Percentiles rank a stretch among this genome's conserved stretches.
phyloP scores from a whole-genome alignment of 148 eudicot genomes.

The Rhododendron molle region DNA sequence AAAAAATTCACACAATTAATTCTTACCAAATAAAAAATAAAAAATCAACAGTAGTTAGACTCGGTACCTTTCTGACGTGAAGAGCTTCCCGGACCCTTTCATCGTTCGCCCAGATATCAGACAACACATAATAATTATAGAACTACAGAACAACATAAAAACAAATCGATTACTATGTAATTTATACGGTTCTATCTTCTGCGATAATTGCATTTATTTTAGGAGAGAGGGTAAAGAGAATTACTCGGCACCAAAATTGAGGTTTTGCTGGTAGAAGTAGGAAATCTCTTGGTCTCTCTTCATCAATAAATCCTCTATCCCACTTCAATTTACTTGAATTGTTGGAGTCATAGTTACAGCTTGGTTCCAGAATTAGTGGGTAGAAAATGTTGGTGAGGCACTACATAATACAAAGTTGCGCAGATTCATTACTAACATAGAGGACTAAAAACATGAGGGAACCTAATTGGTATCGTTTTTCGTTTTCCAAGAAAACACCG shows the following conservation, averaged over 20 bases:
- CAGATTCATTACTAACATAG: background rate
- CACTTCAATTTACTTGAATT: constrained; percentile 5
- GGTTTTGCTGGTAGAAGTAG: background rate
- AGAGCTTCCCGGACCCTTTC: constrained; percentile 28
- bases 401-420: constrained; percentile 15
- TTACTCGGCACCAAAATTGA: constrained; percentile 38
- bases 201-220: too few relatives aligned
- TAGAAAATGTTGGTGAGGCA: constrained; percentile 10
- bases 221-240: background rate
- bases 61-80: constrained; percentile 29
- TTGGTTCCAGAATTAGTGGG: constrained; percentile 29
- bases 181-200: background rate
- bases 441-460: too few relatives aligned
- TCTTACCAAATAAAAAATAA: background rate
- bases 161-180: background rate
- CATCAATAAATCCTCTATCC: background rate
- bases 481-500: background rate
- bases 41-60: too few relatives aligned
- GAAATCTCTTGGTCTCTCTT: constrained; percentile 4
- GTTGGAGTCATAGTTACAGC: constrained; percentile 6
- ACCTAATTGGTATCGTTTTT: background rate
- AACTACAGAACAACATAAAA: background rate
- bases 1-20: too few relatives aligned
- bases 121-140: constrained; percentile 4
- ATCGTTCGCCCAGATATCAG: constrained; percentile 29